Base-by-base conservation (phyloP, 305 asterid genomes). In the Fraxinus baroniana region DNA sequence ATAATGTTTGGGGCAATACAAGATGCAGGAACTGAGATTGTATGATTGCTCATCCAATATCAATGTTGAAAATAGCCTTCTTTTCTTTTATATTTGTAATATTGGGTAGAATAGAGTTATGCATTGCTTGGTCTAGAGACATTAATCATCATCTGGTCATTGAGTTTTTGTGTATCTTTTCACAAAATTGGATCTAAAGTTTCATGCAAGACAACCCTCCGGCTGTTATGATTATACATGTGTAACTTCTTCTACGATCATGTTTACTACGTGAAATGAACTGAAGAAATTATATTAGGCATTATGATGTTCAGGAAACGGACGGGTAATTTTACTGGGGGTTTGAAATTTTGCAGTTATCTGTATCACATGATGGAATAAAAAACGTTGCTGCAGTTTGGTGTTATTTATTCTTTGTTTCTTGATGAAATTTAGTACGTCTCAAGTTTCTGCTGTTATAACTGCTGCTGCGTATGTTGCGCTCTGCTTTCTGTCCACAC, bases 321-420 rank as follows among this genome's bases (percentile, higher is more conserved):
- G 37, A 55, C 18, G 60, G 84, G 46, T 77, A 18, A 60, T 78
- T 39, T 82, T 64, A 30, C 30, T 32, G 30, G 80, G 79, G 55
- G 46, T 74, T 24, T 60, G 37, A 13, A 78, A 32, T 13, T 5
- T 81, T 73, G 44, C 7, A 30, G 62, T 78, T 7, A 55, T 80
- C 33, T 77, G 79, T 76, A 74, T 83, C 37, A 66, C 26, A 36
- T 72, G 57, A 55, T 66, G 22, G 55, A 70, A 30, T 41, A 24
- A 71, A 24, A 72, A 57, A 55, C 57, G 32, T 62, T 78, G 18
- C 75, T 78, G 60, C 83, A 55, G 52, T 36, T 49, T 81, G 36
- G 7, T 24, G 49, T 71, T 22, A 62, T 24, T 10, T 70, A 70
- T 33, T 75, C 32, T 22, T 12, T 33, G 73, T 78, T 57, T 75